Percentiles rank a stretch among this genome's conserved stretches.
These are phyloP conservation scores for Mycena sp. DNA, from an alignment of 1,284 basidiomycete genomes.

Conservation along the genomic window DNA sequence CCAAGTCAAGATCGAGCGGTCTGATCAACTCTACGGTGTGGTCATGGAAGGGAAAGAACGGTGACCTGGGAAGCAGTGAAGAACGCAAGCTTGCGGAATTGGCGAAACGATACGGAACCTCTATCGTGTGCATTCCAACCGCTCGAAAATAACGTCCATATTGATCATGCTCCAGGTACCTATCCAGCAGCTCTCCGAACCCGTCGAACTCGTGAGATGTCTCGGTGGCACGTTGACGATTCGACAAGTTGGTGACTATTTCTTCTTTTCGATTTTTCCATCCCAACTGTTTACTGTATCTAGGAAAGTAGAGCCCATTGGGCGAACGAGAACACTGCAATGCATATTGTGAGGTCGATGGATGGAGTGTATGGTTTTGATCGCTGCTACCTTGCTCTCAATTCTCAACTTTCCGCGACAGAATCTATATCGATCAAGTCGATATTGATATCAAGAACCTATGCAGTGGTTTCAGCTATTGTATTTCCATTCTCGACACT, in stretches of 20 bases:
- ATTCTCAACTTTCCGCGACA: not conserved
- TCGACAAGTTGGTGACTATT: constrained; percentile 63
- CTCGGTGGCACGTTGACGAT: constrained; percentile 74
- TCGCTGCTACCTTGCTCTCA: not conserved
- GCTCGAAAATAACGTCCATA: constrained; percentile 3
- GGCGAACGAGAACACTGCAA: constrained; percentile 80
- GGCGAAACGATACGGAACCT: constrained; percentile 74
- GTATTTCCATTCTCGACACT: constrained; percentile 71
- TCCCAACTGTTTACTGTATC: constrained; percentile 5
- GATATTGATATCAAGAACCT: constrained; percentile 75
- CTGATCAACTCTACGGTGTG: constrained; percentile 75
- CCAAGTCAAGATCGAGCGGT: constrained; percentile 69
- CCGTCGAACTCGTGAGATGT: constrained; percentile 64
- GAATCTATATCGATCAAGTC: constrained; percentile 73
- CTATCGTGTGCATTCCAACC: constrained; percentile 51
- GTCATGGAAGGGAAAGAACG: constrained; percentile 74
- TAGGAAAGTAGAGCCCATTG: constrained; percentile 78
- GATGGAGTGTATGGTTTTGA: constrained; percentile 44
- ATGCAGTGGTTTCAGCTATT: constrained; percentile 84
- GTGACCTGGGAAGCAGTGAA: constrained; percentile 62
- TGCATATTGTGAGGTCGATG: constrained; percentile 72
- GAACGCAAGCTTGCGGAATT: constrained; percentile 73
- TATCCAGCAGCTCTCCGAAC: constrained; percentile 69
- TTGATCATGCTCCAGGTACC: constrained; percentile 47
- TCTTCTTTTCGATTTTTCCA: not conserved